Percentiles rank a stretch among this genome's conserved stretches.
Conservation (phyloP, 495 filamentous ascomycete species). For the Copromyces sp. region DNA sequence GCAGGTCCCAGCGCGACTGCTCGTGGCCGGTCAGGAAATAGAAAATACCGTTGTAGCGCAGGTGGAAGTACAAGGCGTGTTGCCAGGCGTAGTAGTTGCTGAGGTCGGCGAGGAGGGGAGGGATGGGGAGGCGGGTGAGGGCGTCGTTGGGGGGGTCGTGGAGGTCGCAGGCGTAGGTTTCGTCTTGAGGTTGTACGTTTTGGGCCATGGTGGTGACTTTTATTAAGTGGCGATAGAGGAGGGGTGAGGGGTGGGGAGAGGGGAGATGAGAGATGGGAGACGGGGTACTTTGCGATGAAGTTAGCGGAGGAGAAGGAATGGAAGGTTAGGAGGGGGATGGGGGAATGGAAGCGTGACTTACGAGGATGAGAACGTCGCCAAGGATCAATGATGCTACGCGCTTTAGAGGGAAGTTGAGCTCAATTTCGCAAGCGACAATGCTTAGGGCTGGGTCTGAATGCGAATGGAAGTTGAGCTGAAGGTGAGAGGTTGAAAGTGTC, state of each 20-base stretch:
- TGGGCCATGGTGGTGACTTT: not conserved
- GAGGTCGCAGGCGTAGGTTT: not conserved
- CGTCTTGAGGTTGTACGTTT: too few species aligned
- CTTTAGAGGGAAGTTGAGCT: not conserved
- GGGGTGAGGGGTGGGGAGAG: not conserved
- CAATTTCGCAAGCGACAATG: too few species aligned
- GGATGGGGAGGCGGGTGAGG: not conserved
- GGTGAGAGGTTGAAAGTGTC: not conserved
- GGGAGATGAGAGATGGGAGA: not conserved
- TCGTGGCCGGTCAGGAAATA: not conserved
- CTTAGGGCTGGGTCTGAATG: too few species aligned
- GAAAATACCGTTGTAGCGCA: not conserved
- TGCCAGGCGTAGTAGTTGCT: not conserved
- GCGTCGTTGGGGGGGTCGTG: not conserved
- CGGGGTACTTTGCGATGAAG: fast-evolving
- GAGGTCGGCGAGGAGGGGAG: not conserved
- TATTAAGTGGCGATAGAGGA: too few species aligned
- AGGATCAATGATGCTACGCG: not conserved
- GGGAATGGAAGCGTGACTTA: not conserved
- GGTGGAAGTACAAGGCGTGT: not conserved
- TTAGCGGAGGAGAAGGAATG: fast-evolving
- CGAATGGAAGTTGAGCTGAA: too few species aligned
- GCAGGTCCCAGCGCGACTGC: not conserved
- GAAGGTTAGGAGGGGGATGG: not conserved
- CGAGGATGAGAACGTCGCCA: not conserved